phyloP scores from a whole-genome alignment of 73 alveolate genomes.

The Paramecium sonneborni region DNA sequence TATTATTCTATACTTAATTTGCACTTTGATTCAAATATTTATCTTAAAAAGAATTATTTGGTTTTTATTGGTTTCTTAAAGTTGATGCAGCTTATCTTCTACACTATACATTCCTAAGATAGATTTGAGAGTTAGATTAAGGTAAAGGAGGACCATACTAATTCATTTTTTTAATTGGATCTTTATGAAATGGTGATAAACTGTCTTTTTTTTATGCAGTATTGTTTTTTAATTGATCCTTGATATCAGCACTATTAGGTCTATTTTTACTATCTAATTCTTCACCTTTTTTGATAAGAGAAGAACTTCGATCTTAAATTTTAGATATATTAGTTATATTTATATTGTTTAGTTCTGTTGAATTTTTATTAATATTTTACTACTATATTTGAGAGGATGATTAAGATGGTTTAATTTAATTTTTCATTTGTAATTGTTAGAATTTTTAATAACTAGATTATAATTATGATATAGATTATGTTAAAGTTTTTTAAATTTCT shows the following conservation, averaged over 20 bases:
- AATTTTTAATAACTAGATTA: slow-evolving; percentile 44
- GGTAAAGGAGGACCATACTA: slow-evolving; percentile 36
- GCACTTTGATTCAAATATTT: slow-evolving; percentile 54
- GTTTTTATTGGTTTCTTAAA: slow-evolving; percentile 6
- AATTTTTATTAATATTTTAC: neutral
- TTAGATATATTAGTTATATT: neutral
- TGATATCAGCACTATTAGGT: slow-evolving; percentile 40
- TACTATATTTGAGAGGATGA: neutral
- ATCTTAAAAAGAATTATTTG: slow-evolving; percentile 46
- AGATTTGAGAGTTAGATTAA: slow-evolving; percentile 18
- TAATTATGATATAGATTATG: slow-evolving; percentile 4
- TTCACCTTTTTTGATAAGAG: neutral
- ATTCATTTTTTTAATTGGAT: neutral
- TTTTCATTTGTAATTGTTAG: slow-evolving; percentile 15
- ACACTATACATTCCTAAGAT: slow-evolving; percentile 27
- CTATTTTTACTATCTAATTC: neutral
- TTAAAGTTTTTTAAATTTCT: slow-evolving; percentile 16
- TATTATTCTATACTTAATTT: slow-evolving; percentile 10
- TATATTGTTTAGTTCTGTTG: neutral
- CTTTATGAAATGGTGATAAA: slow-evolving; percentile 32
- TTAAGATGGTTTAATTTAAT: neutral
- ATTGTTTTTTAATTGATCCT: neutral
- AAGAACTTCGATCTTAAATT: neutral
- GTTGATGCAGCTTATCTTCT: slow-evolving; percentile 57
- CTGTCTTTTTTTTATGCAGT: neutral